A percentile compares a stretch with the other conserved stretches of the same genome.
These are phyloP conservation scores for Podosphaera aphanis DNA, from an alignment of 2,329 filamentous ascomycete species.

Conservation along the genomic window DNA sequence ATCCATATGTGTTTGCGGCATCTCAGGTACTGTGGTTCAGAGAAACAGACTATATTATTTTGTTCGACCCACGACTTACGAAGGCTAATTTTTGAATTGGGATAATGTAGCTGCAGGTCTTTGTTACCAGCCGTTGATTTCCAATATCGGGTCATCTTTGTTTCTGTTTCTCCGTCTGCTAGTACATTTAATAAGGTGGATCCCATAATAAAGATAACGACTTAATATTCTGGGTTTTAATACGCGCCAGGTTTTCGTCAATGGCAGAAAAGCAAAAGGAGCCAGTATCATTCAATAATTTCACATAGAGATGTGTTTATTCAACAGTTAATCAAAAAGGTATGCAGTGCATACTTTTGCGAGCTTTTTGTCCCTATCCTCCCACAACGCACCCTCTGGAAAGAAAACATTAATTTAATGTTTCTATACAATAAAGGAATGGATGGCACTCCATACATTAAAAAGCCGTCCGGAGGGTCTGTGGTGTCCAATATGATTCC, in stretches of 20 bases:
- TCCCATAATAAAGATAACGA: background rate
- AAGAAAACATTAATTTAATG: too few relatives aligned
- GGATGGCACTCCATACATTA: too few relatives aligned
- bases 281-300: background rate
- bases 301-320: background rate
- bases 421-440: too few relatives aligned
- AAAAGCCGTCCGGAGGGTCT: too few relatives aligned
- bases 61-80: background rate
- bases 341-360: background rate
- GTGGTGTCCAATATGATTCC: too few relatives aligned
- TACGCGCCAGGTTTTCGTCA: background rate
- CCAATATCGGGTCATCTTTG: background rate
- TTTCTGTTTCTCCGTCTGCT: background rate
- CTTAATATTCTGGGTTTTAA: background rate
- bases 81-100: background rate
- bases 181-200: too few relatives aligned
- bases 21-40: background rate
- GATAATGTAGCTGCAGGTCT: background rate
- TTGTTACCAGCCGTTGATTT: background rate
- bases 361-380: background rate
- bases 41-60: background rate
- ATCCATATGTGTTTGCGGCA: background rate
- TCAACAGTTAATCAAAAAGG: background rate
- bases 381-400: too few relatives aligned
- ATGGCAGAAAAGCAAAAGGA: background rate